A percentile compares a stretch with the other conserved stretches of the same genome.
Conservation (phyloP, 768 basidiomycete species). For the Lactifluus echinatus region DNA sequence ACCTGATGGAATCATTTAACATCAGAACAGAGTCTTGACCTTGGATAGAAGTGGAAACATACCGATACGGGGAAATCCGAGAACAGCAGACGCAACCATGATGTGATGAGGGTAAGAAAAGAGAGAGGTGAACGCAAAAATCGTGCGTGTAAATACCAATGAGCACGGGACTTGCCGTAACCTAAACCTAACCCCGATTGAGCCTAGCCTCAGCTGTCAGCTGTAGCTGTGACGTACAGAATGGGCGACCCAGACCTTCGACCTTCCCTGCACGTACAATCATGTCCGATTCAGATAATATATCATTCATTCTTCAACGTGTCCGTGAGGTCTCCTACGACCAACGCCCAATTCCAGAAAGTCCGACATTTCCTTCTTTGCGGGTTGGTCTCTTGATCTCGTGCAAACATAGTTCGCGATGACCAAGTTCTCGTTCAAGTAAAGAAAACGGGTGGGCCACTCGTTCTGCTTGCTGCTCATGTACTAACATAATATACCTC, state of each 20-base stretch:
- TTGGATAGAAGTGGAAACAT: conserved; percentile 19
- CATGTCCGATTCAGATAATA: conserved; percentile 57
- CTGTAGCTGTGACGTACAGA: background rate
- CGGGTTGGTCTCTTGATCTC: background rate
- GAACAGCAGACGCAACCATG: conserved; percentile 78
- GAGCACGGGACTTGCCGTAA: conserved; percentile 17
- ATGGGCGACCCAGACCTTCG: too few species aligned
- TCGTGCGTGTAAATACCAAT: conserved; percentile 5
- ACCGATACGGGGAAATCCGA: conserved; percentile 93
- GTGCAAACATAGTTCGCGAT: conserved; percentile 41
- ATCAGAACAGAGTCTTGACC: background rate
- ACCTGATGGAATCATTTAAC: conserved; percentile 37
- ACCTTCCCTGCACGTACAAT: too few species aligned
- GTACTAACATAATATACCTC: conserved; percentile 9
- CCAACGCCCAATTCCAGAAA: conserved; percentile 63
- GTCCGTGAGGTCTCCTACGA: conserved; percentile 66
- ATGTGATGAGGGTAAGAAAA: conserved; percentile 16
- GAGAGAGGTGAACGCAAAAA: conserved; percentile 5
- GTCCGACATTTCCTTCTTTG: conserved; percentile 31
- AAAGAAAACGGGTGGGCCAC: conserved; percentile 75
- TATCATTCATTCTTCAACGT: conserved; percentile 67
- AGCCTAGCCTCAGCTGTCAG: background rate
- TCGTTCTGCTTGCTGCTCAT: background rate
- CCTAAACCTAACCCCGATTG: too few species aligned
- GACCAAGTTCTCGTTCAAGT: conserved; percentile 83